Evolutionary conservation across 257 asterid species (phyloP), one percentile per base, ranked within the genome.

Genomic region (Coffea eugenioides): DNA sequence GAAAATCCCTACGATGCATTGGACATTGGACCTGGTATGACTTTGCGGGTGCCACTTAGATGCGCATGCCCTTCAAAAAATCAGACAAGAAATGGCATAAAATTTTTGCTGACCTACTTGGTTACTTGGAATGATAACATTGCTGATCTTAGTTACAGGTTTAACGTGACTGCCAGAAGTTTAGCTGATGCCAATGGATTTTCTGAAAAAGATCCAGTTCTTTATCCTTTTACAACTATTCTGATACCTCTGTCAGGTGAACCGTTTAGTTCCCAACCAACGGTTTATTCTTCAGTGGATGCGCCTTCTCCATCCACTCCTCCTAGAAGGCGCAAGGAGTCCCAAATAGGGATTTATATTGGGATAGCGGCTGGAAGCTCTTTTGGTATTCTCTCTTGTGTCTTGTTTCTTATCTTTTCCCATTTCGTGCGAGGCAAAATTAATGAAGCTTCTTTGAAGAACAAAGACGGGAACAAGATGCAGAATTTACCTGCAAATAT

Each of bases 61-160:
- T 92, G 97, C 71, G 94, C 96, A 67, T 92, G 97, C 72, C 97
- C 96, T 65, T 76, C 89, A 31, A 67, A 66, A 52, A 73, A 88
- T 71, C 96, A 91, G 82, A 70, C 80, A 13, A 69, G 31, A 21
- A 78, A 84, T 0, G 93, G 92, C 21, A 75, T 83, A 0, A 85
- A 85, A 77, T 90, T 86, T 82, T 73, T 92, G 81, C 57, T 91
- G 56, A 87, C 96, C 1, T 87, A 86, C 83, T 71, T 89, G 83
- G 82, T 91, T 64, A 81, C 86, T 23, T 65, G 77, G 88, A 64
- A 73, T 2, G 92, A 89, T 80, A 72, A 61, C 12, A 67, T 88
- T 81, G 25, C 79, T 69, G 45, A 16, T 15, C 75, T 91, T 76
- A 86, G 94, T 71, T 0, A 54, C 1, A 74, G 78, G 84, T 90